These are phyloP conservation scores for Apophysomyces ossiformis DNA, from an alignment of 371 early-diverging fungal genomes.

Conservation along the genomic window DNA sequence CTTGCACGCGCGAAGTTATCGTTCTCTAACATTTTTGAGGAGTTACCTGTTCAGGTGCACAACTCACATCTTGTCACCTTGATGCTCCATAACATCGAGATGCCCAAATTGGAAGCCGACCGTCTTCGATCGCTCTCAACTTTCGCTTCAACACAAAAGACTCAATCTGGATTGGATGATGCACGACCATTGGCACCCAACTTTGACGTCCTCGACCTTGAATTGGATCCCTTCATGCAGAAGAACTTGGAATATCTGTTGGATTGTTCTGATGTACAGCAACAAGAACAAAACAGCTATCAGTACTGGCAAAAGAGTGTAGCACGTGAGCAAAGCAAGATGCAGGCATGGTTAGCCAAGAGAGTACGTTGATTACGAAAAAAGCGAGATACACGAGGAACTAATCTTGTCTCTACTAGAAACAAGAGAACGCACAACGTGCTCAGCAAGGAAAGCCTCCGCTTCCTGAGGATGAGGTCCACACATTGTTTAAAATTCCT, in stretches of 20 bases:
- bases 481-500: slow-evolving; percentile 69
- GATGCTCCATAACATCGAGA: slow-evolving; percentile 82
- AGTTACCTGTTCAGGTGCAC: slow-evolving; percentile 86
- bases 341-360: slow-evolving; percentile 64
- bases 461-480: slow-evolving; percentile 84
- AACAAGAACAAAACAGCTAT: slow-evolving; percentile 90
- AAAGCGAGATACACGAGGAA: neutral
- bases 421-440: slow-evolving; percentile 82
- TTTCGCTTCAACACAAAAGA: slow-evolving; percentile 45
- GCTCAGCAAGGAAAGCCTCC: slow-evolving; percentile 73
- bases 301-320: slow-evolving; percentile 92
- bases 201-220: slow-evolving; percentile 83
- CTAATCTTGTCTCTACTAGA: slow-evolving; percentile 36
- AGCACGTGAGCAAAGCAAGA: slow-evolving; percentile 84
- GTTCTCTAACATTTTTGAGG: slow-evolving; percentile 86
- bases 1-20: slow-evolving; percentile 80
- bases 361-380: slow-evolving; percentile 48
- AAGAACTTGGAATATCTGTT: slow-evolving; percentile 88
- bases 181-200: slow-evolving; percentile 77
- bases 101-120: slow-evolving; percentile 50
- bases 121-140: slow-evolving; percentile 52
- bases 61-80: slow-evolving; percentile 83
- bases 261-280: slow-evolving; percentile 89
- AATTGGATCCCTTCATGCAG: slow-evolving; percentile 80
- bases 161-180: slow-evolving; percentile 44